Percentiles rank a stretch among this genome's conserved stretches.
Conservation (phyloP, 257 asterid species). For the Solanum medicagineum region DNA sequence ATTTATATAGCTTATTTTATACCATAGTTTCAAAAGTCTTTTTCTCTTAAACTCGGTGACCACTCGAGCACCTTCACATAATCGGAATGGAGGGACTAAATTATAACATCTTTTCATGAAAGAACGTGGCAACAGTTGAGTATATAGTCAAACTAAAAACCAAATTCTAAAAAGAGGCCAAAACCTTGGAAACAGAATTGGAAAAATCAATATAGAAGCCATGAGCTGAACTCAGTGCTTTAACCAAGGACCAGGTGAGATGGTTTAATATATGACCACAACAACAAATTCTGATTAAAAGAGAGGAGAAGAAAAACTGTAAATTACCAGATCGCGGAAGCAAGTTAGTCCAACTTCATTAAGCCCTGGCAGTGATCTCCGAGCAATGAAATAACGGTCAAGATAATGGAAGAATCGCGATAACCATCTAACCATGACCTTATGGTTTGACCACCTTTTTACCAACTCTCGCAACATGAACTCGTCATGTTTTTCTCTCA, state of each 20-base stretch:
- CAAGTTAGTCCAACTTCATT: constrained; percentile 89
- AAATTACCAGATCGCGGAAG: constrained; percentile 80
- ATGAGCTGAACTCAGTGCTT: not conserved
- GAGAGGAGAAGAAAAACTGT: not conserved
- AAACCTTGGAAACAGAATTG: not conserved
- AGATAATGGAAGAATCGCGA: constrained; percentile 88
- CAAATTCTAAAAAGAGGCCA: not conserved
- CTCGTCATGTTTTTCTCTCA: constrained; percentile 86
- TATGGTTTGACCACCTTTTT: constrained; percentile 87
- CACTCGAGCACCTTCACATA: not conserved
- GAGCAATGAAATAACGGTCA: constrained; percentile 91
- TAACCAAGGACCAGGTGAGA: not conserved
- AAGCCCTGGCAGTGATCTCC: constrained; percentile 92
- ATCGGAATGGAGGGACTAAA: not conserved
- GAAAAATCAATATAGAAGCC: not conserved
- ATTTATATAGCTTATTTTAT: not conserved
- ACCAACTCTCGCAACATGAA: constrained; percentile 96
- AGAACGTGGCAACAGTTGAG: not conserved
- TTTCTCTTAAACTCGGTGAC: not conserved
- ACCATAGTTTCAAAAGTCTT: not conserved
- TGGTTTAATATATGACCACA: not conserved
- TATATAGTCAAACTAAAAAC: not conserved
- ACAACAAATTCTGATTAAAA: not conserved
- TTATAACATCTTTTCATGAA: not conserved
- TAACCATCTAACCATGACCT: constrained; percentile 97